Percentiles rank a stretch among this genome's conserved stretches.
phyloP scores from a whole-genome alignment of 1,284 basidiomycete species.

The Tylopilus orsonianus region DNA sequence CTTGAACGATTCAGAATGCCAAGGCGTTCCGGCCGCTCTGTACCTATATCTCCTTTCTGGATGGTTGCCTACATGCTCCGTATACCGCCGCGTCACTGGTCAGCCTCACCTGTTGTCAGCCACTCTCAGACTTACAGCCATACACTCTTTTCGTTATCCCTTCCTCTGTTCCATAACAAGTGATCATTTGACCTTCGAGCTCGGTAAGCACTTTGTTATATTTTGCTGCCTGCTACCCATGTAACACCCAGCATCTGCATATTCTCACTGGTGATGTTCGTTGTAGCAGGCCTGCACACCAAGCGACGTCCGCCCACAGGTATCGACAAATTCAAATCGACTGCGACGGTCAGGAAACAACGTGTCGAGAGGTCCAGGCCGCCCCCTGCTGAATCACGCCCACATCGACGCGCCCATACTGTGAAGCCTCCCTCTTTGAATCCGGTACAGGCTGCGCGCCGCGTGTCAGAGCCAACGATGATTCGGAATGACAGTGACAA shows the following conservation, averaged over 20 bases:
- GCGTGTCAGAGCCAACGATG: slow-evolving; percentile 6
- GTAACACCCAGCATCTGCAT: slow-evolving; percentile 16
- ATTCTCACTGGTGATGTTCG: slow-evolving; percentile 20
- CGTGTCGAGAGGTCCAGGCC: background rate
- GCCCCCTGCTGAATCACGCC: background rate
- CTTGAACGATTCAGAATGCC: too few relatives aligned
- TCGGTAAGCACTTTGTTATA: slow-evolving; percentile 13
- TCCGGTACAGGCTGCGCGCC: background rate
- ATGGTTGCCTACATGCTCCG: too few relatives aligned
- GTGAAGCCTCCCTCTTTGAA: background rate
- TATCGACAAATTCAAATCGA: background rate
- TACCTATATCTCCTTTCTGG: too few relatives aligned
- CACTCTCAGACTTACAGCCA: slow-evolving; percentile 1
- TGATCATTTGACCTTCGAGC: background rate
- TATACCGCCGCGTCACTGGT: too few relatives aligned
- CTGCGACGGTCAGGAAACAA: background rate
- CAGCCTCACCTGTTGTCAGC: slow-evolving; percentile 24
- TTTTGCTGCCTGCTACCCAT: slow-evolving; percentile 14
- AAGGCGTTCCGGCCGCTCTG: too few relatives aligned
- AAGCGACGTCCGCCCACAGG: slow-evolving; percentile 17
- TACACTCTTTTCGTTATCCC: background rate
- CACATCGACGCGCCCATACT: background rate
- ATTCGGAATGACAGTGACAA: slow-evolving; percentile 2
- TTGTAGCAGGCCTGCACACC: slow-evolving; percentile 25
- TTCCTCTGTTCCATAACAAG: background rate